These are phyloP conservation scores for Syzygium jambos DNA, from an alignment of 345 rosid genomes.

Conservation along the genomic window DNA sequence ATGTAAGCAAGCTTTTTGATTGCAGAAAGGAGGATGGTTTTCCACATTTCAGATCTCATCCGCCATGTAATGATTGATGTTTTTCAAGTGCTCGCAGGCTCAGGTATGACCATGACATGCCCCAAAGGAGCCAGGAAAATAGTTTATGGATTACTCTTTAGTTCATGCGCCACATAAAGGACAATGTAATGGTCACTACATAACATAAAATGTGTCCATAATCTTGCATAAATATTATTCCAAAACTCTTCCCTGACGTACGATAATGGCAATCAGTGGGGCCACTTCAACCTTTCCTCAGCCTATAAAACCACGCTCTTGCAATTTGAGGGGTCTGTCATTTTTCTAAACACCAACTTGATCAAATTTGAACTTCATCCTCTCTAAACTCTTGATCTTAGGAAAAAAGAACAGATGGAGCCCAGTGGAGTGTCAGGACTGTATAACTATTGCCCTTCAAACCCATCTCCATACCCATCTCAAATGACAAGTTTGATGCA, in stretches of 20 bases:
- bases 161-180: background rate
- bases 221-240: background rate
- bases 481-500: conserved; percentile 2
- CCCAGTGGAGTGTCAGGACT: conserved; percentile 1
- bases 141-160: background rate
- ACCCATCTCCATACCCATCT: conserved; percentile 1
- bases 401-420: background rate
- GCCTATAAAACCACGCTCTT: conserved; percentile 1
- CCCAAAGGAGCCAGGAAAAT: background rate
- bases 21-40: background rate
- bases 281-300: background rate
- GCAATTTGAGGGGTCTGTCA: background rate
- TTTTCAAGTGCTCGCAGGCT: background rate
- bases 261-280: background rate
- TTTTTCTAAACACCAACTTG: background rate
- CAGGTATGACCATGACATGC: background rate
- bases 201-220: background rate
- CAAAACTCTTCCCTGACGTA: background rate
- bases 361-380: background rate
- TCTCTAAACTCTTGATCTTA: background rate
- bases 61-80: conserved; percentile 3
- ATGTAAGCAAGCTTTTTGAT: conserved; percentile 1
- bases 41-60: background rate
- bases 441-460: background rate
- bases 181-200: background rate